Conservation (phyloP, 179 eudicot species). For the Drosera spatulata region DNA sequence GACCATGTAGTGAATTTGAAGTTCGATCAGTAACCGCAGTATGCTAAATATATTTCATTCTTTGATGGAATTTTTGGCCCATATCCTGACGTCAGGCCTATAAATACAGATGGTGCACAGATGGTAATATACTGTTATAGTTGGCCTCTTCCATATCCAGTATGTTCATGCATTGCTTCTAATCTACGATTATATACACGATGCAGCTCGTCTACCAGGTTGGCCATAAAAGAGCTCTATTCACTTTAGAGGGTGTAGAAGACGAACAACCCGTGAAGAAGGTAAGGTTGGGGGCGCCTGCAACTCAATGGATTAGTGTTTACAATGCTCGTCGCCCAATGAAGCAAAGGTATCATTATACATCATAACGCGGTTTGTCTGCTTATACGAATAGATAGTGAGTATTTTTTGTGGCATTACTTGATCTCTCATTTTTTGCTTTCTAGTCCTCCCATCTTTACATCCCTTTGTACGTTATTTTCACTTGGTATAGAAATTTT, state of each 20-base stretch:
- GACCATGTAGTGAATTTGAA: slow-evolving; percentile 82
- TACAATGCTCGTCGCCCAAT: slow-evolving; percentile 88
- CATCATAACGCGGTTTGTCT: no score
- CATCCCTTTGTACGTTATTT: no score
- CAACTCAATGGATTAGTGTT: slow-evolving; percentile 91
- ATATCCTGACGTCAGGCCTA: slow-evolving; percentile 80
- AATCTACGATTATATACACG: no score
- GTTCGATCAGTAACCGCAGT: slow-evolving; percentile 88
- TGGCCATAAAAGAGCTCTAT: slow-evolving; percentile 88
- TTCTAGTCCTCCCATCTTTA: no score
- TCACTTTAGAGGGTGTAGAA: slow-evolving; percentile 61
- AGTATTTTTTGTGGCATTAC: no score
- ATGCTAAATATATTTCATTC: slow-evolving; percentile 75
- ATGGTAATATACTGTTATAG: slow-evolving; percentile 47
- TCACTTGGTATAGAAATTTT: no score
- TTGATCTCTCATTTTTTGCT: no score
- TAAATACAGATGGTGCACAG: slow-evolving; percentile 93
- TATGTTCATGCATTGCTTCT: no score
- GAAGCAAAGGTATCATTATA: slow-evolving; percentile 99
- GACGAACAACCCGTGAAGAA: slow-evolving; percentile 87
- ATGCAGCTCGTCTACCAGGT: slow-evolving; percentile 79
- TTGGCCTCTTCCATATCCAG: no score
- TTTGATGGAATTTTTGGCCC: slow-evolving; percentile 96
- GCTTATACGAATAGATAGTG: no score
- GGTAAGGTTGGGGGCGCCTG: slow-evolving; percentile 91